Conservation (phyloP, 2,329 filamentous ascomycete genomes). For the Colletotrichum chrysophilum region DNA sequence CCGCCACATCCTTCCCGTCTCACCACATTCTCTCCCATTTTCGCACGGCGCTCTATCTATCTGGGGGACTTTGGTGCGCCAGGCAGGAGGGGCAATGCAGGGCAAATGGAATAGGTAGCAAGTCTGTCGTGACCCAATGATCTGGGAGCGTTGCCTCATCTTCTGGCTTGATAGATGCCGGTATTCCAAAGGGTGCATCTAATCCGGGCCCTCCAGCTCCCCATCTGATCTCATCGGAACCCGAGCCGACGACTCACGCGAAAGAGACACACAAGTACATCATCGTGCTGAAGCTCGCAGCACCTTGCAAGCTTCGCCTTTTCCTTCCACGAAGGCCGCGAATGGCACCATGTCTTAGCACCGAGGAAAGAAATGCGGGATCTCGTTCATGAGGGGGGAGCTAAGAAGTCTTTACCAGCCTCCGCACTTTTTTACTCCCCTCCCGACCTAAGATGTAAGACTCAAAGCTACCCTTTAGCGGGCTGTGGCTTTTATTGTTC, state of each 20-base stretch:
- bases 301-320: not conserved
- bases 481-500: not conserved
- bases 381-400: not conserved
- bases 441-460: not conserved
- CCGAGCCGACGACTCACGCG: not conserved
- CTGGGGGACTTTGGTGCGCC: not conserved
- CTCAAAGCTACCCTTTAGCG: not conserved
- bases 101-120: not conserved
- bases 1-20: not conserved
- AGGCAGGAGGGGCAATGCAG: not conserved
- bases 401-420: not conserved
- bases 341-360: not conserved
- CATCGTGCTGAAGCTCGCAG: not conserved
- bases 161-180: not conserved
- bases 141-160: not conserved
- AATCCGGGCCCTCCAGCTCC: not conserved
- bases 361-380: not conserved
- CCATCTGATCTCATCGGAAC: not conserved
- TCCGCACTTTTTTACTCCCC: not conserved
- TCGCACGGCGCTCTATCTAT: not conserved
- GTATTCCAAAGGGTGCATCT: not conserved
- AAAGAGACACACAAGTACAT: not conserved
- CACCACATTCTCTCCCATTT: not conserved
- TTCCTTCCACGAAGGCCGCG: not conserved
- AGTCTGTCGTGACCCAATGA: not conserved